These are phyloP conservation scores for Eucalyptus erythrocorys DNA, from an alignment of 345 rosid genomes.

Conservation along the genomic window DNA sequence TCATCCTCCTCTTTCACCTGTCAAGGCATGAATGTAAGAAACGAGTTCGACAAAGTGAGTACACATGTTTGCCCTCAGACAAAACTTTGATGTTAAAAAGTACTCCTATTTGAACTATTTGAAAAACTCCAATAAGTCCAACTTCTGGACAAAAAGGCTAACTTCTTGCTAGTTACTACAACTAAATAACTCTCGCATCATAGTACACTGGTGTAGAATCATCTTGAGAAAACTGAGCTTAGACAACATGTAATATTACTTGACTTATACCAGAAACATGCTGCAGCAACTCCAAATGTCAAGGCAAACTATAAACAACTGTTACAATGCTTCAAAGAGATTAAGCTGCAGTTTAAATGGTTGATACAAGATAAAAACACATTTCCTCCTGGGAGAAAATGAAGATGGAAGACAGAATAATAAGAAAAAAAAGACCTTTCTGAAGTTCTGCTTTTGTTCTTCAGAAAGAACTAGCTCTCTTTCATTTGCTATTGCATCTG, in stretches of 20 bases:
- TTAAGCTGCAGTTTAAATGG: background rate
- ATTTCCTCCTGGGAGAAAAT: background rate
- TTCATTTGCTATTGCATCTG: slow-evolving; percentile 83
- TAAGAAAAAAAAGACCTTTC: slow-evolving; percentile 38
- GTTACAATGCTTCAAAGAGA: background rate
- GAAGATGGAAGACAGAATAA: background rate
- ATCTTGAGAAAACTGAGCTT: background rate
- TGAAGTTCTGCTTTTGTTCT: slow-evolving; percentile 63
- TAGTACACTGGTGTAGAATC: background rate
- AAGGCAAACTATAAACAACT: background rate
- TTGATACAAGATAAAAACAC: background rate
- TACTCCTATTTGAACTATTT: background rate
- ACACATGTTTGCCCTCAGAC: background rate
- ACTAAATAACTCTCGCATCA: background rate
- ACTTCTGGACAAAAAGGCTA: background rate
- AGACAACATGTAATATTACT: background rate
- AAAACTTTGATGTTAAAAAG: background rate
- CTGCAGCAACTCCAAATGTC: background rate
- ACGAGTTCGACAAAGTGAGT: background rate
- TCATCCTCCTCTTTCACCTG: slow-evolving; percentile 99
- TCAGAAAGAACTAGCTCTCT: slow-evolving; percentile 66
- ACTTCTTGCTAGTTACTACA: background rate
- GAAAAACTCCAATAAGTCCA: background rate
- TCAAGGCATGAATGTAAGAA: background rate
- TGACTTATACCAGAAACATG: background rate